Evolutionary conservation across 495 filamentous ascomycete genomes (phyloP).

Genomic region (Talaromyces ruber): DNA sequence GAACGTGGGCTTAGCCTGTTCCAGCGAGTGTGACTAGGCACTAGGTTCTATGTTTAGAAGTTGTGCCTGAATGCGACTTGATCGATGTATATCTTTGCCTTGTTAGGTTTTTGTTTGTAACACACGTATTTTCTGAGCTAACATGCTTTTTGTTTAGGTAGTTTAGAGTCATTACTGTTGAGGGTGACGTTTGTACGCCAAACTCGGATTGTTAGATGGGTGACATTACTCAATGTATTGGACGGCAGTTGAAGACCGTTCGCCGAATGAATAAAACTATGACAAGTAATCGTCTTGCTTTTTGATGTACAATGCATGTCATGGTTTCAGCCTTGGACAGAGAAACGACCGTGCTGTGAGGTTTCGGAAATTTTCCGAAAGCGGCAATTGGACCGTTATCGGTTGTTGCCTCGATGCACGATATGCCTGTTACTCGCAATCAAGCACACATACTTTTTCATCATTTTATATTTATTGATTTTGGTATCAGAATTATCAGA

Average conservation of each 20-base stretch:
- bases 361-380: neutral
- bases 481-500: no score
- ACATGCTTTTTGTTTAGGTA: neutral
- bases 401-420: neutral
- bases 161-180: neutral
- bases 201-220: neutral
- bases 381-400: neutral
- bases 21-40: neutral
- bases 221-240: neutral
- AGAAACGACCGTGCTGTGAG: neutral
- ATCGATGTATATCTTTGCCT: neutral
- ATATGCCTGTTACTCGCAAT: no score
- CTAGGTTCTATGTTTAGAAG: neutral
- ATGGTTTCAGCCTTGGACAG: neutral
- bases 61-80: neutral
- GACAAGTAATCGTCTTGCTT: neutral
- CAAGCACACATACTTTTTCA: no score
- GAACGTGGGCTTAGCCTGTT: neutral
- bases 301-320: neutral
- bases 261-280: neutral
- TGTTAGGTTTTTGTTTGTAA: neutral
- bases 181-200: neutral
- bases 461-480: neutral
- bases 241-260: neutral
- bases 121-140: neutral